Evolutionary conservation across 2,329 filamentous ascomycete genomes (phyloP), one percentile per base, ranked within the genome.

Genomic region (Truncatella angustata): DNA sequence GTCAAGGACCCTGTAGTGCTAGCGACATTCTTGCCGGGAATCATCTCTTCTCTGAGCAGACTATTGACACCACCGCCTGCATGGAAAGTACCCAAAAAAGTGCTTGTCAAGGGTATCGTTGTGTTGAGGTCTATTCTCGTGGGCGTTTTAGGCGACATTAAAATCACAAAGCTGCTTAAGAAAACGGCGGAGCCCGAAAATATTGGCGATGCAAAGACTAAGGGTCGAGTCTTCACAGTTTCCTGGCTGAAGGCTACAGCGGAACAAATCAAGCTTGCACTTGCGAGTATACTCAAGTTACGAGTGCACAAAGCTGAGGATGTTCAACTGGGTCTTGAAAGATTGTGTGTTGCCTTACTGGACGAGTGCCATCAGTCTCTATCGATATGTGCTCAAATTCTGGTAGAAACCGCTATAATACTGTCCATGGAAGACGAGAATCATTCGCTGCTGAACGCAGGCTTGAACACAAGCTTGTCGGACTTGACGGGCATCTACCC

Each of bases 1-100:
- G 77, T 96, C 39, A 84, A 80, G 49, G 87, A 94, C 61, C 81
- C 80, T 43, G 80, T 88, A n/a, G 84, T 89, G 2, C 74, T 96
- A 51, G 90, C 91, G 9, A 92, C 83, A 55, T 94, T 99, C 63
- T 77, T 97, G 37, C 94, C 95, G 0, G 91, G 92, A 9, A 90
- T 90, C 0, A 82, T 96, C 0, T 97, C 94, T 3, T 84, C 85
- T 1, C 73, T 99, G 21, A 86, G 88, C 2, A 92, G 87, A 62
- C 74, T 91, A 0, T 72, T 96, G 47, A 86, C 88, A 4, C 84
- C 84, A 1, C 88, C 86, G 0, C 82, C 80, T 36, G 78, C 80
- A 10, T 72, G 76, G 40, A 83, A 79, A 59, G 69, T 67, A 1
- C 68, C 70, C 40, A 85, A 79, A 58, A 81, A 78, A 36, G 80